A percentile compares a stretch with the other conserved stretches of the same genome.
Evolutionary conservation across 805 yeast genomes (phyloP).

Genomic region (Wickerhamiella bombiphila): DNA sequence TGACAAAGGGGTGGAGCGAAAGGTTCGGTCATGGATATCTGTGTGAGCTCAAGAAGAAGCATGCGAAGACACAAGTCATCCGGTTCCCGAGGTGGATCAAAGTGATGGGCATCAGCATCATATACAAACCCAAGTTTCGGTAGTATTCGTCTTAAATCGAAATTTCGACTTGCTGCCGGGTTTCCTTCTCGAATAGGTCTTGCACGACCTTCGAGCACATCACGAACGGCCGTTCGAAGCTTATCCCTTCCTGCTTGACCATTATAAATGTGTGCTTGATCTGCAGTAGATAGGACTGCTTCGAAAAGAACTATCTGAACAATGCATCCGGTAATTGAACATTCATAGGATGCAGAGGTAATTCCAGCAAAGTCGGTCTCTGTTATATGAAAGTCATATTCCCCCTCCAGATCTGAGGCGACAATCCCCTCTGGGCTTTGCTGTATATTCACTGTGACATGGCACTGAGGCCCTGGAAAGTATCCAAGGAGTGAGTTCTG

Average conservation of each 20-base stretch:
- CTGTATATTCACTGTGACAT: neutral
- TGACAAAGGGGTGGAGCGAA: constrained; percentile 3
- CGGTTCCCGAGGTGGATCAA: constrained; percentile 7
- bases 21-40: constrained; percentile 2
- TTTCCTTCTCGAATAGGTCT: neutral
- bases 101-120: constrained; percentile 8
- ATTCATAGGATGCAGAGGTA: neutral
- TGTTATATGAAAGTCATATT: neutral
- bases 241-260: neutral
- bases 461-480: neutral
- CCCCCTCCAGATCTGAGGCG: neutral
- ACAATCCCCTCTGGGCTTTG: neutral
- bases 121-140: constrained; percentile 18
- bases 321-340: neutral
- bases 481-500: neutral
- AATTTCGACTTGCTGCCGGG: neutral
- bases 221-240: neutral
- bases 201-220: neutral
- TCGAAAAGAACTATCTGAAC: neutral
- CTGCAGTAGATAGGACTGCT: neutral
- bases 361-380: neutral
- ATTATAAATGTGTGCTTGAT: neutral
- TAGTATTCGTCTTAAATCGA: constrained; percentile 5
- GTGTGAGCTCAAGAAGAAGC: constrained; percentile 3
- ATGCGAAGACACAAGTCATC: constrained; percentile 6